phyloP scores from a whole-genome alignment of 2,329 filamentous ascomycete species.

The Cercospora sp. region DNA sequence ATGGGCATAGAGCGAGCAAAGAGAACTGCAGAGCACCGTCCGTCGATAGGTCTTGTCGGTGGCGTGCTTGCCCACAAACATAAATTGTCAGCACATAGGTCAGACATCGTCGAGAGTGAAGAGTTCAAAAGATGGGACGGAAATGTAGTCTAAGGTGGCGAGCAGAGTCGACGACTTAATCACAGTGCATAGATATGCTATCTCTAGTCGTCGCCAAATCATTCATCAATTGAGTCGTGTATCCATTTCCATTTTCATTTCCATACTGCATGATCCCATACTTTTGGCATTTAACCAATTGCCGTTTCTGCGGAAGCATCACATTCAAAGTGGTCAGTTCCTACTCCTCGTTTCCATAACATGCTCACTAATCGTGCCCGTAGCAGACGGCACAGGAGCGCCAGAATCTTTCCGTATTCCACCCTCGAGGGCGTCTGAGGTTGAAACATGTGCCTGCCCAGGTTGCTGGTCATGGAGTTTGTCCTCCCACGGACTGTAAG shows the following conservation, averaged over 20 bases:
- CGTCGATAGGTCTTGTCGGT: not conserved
- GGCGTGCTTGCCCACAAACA: not conserved
- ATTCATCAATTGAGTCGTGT: conserved; percentile 8
- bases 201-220: not conserved
- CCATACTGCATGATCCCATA: conserved; percentile 4
- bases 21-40: not conserved
- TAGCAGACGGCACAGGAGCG: conserved; percentile 17
- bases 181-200: not conserved
- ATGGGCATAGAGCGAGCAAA: not conserved
- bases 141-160: not conserved
- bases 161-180: not conserved
- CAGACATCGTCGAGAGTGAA: not conserved
- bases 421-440: not conserved
- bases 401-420: conserved; percentile 29
- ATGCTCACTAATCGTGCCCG: conserved; percentile 33
- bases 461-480: conserved; percentile 32
- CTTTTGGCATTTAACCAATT: not conserved
- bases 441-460: conserved; percentile 4
- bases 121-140: not conserved
- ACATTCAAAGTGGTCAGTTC: conserved; percentile 10
- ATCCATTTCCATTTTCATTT: not conserved
- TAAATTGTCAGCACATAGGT: no score
- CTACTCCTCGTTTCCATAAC: conserved; percentile 34
- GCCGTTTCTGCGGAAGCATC: not conserved
- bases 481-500: conserved; percentile 61